Evolutionary conservation across 2,329 filamentous ascomycete species (phyloP), one percentile per base, ranked within the genome.

Genomic region (Macrophomina phaseolina): DNA sequence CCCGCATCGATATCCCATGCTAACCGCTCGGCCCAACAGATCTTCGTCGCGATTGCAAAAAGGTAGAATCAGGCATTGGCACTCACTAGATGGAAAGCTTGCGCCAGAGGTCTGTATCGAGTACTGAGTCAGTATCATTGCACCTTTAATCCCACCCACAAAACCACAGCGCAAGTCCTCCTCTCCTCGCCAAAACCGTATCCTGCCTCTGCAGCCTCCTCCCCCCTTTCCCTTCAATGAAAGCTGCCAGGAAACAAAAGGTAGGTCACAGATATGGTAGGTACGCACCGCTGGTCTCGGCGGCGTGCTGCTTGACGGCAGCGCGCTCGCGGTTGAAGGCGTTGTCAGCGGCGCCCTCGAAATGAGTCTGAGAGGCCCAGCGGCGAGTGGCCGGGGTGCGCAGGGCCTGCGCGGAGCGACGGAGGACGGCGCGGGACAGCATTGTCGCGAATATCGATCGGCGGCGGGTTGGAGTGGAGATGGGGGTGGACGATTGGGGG

Each of bases 31-130:
- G 32, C 6, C 30, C 36, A 48, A 46, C 30, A 14, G 42, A 58
- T 23, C 32, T 6, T 16, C n/a, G 11, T 32, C 58, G 45, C 32
- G 42, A 48, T 18, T 4, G 11, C 18, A 28, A n/a, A 62, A 62
- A 38, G 58, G 45, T 28, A 40, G 30, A 45, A 30, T 5, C 23
- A 18, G 51, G 40, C 18, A 40, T 34, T 46, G 45, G 49, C 72
- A 84, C 91, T 83, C 92, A 97, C 94, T 92, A 98, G 85, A 97
- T 86, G 71, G 93, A 95, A 76, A 98, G 90, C 87, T 96, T 98
- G 82, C 88, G 90, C 95, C 95, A 99, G 76, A 97, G 89, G 76
- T 93, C 94, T 97, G 78, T 65, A 68, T 65, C 70, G 68, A 67
- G 45, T 23, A 53, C 6, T 3, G 12, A 53, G 28, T 64, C 30